Evolutionary conservation across 2,329 filamentous ascomycete genomes (phyloP).

Genomic region (Cordyceps cateniannulata): DNA sequence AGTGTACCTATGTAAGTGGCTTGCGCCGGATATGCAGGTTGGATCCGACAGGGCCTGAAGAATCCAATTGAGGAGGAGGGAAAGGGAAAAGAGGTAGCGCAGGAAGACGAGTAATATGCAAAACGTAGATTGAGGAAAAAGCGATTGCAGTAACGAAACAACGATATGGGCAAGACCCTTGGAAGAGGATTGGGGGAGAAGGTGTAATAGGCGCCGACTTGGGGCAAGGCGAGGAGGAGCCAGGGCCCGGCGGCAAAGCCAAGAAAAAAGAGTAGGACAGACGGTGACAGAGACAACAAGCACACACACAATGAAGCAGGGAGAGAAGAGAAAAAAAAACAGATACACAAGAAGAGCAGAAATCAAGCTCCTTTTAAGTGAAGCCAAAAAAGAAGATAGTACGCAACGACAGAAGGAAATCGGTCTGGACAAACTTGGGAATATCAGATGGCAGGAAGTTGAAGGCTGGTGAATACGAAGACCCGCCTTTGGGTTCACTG

Average conservation of each 20-base stretch:
- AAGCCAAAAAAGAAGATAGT: not conserved
- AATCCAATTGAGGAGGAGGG: not conserved
- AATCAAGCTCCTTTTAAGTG: not conserved
- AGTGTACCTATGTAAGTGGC: not conserved
- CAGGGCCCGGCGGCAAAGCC: not conserved
- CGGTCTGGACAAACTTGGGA: not conserved
- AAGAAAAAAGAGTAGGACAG: not conserved
- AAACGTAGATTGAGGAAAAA: not conserved
- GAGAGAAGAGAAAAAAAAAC: not conserved
- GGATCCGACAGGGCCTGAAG: not conserved
- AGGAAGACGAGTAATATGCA: not conserved
- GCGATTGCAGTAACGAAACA: not conserved
- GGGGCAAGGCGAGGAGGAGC: not conserved
- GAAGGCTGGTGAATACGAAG: conserved; percentile 12
- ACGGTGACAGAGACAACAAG: not conserved
- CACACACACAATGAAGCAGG: not conserved
- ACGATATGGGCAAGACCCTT: no score
- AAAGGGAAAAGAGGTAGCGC: not conserved
- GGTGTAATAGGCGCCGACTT: conserved; percentile 5
- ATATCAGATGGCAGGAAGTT: conserved; percentile 8
- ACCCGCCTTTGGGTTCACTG: conserved; percentile 5
- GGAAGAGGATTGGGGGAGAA: not conserved
- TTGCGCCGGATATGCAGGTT: not conserved
- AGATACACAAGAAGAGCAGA: not conserved
- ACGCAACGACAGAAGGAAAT: not conserved